Evolutionary conservation across 2,329 filamentous ascomycete genomes (phyloP).

Genomic region (Mycosphaerelloides madeirae): DNA sequence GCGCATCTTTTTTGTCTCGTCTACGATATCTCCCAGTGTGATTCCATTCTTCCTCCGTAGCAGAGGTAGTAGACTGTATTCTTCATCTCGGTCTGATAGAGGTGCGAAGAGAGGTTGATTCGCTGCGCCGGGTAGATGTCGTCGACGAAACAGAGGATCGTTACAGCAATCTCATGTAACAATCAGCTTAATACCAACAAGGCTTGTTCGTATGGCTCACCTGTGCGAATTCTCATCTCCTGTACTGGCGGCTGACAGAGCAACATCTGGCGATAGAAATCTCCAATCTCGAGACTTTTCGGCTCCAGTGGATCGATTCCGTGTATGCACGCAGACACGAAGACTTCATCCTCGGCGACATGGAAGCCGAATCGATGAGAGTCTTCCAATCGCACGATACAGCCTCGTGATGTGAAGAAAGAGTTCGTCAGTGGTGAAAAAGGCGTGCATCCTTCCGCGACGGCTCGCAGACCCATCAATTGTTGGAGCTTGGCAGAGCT

Average conservation of each 20-base stretch:
- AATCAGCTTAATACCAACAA: not conserved
- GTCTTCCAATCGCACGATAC: constrained; percentile 2
- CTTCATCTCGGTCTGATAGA: no score
- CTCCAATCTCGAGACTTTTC: no score
- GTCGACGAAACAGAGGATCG: not conserved
- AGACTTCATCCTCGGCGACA: constrained; percentile 1
- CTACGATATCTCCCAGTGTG: constrained; percentile 11
- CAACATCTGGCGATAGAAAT: constrained; percentile 2
- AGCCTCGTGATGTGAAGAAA: constrained; percentile 6
- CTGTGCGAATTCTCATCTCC: constrained; percentile 2
- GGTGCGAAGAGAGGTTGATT: no score
- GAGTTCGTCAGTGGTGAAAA: constrained; percentile 5
- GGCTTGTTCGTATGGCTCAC: not conserved
- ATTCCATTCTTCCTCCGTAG: constrained; percentile 4
- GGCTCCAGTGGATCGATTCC: not conserved
- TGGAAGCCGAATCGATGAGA: not conserved
- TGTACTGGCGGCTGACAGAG: constrained; percentile 15
- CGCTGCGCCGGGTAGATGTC: not conserved
- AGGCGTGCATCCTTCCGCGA: not conserved
- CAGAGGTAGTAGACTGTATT: no score
- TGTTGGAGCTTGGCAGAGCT: constrained; percentile 5
- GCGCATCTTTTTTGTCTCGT: constrained; percentile 2
- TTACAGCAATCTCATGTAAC: constrained; percentile 7
- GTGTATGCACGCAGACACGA: constrained; percentile 2
- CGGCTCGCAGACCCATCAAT: constrained; percentile 1